Percentiles rank a stretch among this genome's conserved stretches.
These are phyloP conservation scores for Globisporangium sylvaticum DNA, from an alignment of 352 stramenopile genomes.

Conservation along the genomic window DNA sequence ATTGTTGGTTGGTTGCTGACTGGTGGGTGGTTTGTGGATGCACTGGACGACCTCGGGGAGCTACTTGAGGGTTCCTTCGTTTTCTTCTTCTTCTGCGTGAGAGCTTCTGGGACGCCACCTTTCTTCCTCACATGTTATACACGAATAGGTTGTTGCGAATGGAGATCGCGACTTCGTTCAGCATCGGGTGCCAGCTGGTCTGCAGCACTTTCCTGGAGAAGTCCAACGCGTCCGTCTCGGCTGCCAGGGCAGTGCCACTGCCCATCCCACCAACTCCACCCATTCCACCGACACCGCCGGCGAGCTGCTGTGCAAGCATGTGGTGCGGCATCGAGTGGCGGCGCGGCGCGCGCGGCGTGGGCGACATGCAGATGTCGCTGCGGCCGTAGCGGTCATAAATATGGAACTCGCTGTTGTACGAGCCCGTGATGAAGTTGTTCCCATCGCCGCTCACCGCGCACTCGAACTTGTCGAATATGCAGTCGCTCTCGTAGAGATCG, in stretches of 20 bases:
- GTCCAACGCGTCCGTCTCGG: conserved; percentile 56
- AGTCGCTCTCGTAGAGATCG: conserved; percentile 95
- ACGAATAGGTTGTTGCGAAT: conserved; percentile 86
- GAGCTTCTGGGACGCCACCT: neutral
- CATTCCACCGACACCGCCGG: conserved; percentile 22
- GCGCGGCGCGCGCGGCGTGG: conserved; percentile 39
- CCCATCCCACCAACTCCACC: conserved; percentile 37
- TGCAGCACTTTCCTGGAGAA: conserved; percentile 87
- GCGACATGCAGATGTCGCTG: conserved; percentile 67
- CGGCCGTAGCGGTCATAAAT: conserved; percentile 87
- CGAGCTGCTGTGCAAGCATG: conserved; percentile 59
- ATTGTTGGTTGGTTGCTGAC: neutral
- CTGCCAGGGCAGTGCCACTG: conserved; percentile 15
- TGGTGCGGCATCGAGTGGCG: conserved; percentile 72
- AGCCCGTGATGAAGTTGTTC: conserved; percentile 92
- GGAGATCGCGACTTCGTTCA: conserved; percentile 75
- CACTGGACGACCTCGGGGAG: neutral
- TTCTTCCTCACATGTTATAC: conserved; percentile 47
- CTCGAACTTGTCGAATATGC: conserved; percentile 98
- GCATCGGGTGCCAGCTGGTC: conserved; percentile 77
- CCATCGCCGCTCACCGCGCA: conserved; percentile 88
- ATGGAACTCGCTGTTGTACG: conserved; percentile 94
- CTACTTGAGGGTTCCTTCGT: neutral
- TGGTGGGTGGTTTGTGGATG: neutral
- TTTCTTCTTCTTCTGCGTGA: neutral